Evolutionary conservation across 495 filamentous ascomycete species (phyloP).

Genomic region (Lineolata rhizophorae): DNA sequence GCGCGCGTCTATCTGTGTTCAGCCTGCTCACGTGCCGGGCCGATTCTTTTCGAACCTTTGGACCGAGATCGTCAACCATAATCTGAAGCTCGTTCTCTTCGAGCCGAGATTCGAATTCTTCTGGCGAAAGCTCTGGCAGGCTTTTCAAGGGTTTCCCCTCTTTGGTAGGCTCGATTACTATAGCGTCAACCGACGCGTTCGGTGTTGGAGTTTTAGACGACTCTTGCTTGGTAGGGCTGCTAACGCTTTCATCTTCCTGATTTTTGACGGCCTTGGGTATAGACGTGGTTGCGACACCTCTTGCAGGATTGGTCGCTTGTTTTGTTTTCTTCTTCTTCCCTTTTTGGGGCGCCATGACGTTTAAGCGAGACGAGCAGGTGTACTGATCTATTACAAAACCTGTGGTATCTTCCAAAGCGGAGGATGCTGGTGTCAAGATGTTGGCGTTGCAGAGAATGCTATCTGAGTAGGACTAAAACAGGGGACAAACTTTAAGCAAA

Average conservation of each 20-base stretch:
- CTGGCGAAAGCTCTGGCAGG: conserved; percentile 39
- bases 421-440: no score
- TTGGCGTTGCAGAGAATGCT: no score
- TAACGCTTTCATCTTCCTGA: conserved; percentile 8
- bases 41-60: conserved; percentile 29
- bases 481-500: no score
- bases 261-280: conserved; percentile 44
- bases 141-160: conserved; percentile 12
- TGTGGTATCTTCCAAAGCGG: no score
- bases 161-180: conserved; percentile 7
- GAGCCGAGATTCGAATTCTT: conserved; percentile 65
- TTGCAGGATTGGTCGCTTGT: conserved; percentile 55
- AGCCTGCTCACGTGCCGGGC: conserved; percentile 45
- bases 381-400: no score
- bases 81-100: conserved; percentile 65
- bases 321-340: conserved; percentile 93
- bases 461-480: no score
- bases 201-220: conserved; percentile 1
- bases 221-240: conserved; percentile 1
- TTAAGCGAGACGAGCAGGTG: no score
- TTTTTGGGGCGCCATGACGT: no score
- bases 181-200: conserved; percentile 5
- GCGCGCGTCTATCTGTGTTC: conserved; percentile 50
- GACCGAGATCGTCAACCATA: conserved; percentile 56
- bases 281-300: conserved; percentile 84